Base-by-base conservation (phyloP, 768 basidiomycete genomes). In the Tephrocybe rancida region DNA sequence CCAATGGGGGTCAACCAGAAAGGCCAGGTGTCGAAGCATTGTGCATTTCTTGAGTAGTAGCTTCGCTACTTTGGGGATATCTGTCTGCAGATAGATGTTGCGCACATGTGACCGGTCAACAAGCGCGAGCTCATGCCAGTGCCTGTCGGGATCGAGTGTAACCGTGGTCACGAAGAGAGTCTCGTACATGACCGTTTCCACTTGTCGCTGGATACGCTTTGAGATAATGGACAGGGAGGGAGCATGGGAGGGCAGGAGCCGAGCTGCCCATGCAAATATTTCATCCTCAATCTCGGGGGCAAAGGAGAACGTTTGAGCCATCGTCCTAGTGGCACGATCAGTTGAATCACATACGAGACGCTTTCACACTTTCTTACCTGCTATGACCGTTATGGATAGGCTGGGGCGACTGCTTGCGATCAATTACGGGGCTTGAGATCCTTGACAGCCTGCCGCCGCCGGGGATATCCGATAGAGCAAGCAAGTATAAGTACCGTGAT, bases 251-350 rank as follows among this genome's bases (percentile, higher is more conserved):
- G 49, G 49, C 22, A 5, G 29, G 5, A 30, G 27, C 3, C 13
- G 39, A 3, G 49, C 26, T 1, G 49, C 49, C 49, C 22, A 42
- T 30, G 27, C 11, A 18, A 50, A 50, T 11, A 50, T 50, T 13
- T 42, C 14, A n/a, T 50, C 49, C 30, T 50, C 49, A 22, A 50
- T 50, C 27, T 50, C 49, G 18, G 49, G 16, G n/a, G n/a, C n/a
- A n/a, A n/a, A n/a, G n/a, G n/a, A n/a, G n/a, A n/a, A n/a, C n/a
- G n/a, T n/a, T n/a, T n/a, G n/a, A n/a, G n/a, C n/a, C n/a, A n/a
- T n/a, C n/a, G n/a, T n/a, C n/a, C n/a, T n/a, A n/a, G n/a, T n/a
- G n/a, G n/a, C n/a, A n/a, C n/a, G n/a, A n/a, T n/a, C n/a, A n/a
- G n/a, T n/a, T n/a, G n/a, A n/a, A n/a, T n/a, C n/a, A n/a, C n/a